phyloP scores from a whole-genome alignment of 495 filamentous ascomycete genomes.

The Amphirosellinia nigrospora region DNA sequence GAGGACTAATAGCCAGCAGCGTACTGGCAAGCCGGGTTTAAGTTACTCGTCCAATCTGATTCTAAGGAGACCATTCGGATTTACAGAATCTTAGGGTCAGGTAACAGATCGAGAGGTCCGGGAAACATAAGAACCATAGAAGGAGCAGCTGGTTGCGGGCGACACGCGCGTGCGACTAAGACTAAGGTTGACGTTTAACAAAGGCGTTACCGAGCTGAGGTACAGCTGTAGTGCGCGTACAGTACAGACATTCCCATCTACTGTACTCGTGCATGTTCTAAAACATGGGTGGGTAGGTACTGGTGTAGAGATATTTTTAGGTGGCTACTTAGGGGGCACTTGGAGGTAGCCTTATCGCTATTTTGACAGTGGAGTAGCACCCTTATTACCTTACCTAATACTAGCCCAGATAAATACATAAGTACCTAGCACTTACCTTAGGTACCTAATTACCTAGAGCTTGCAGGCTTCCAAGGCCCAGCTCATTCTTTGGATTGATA shows the following conservation, averaged over 20 bases:
- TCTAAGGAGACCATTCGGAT: background rate
- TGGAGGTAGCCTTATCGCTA: too few relatives aligned
- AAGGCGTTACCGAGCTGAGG: background rate
- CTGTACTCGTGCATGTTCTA: too few relatives aligned
- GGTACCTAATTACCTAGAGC: background rate
- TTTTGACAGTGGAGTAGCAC: too few relatives aligned
- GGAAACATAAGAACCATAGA: background rate
- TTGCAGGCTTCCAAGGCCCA: background rate
- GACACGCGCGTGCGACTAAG: conserved; percentile 2
- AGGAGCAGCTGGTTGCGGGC: background rate
- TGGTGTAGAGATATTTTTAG: too few relatives aligned
- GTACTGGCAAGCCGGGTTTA: background rate
- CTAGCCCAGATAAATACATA: background rate
- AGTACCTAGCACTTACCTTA: background rate
- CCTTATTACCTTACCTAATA: too few relatives aligned
- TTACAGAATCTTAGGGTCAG: background rate
- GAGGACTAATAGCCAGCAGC: too few relatives aligned
- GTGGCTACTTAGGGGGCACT: too few relatives aligned
- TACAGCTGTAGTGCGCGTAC: conserved; percentile 1
- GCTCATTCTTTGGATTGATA: background rate
- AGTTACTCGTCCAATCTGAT: background rate
- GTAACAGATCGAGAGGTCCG: background rate
- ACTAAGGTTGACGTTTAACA: background rate
- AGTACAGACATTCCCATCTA: background rate
- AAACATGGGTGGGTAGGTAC: too few relatives aligned